Base-by-base conservation (phyloP, 768 basidiomycete genomes). In the Lactarius vividus region DNA sequence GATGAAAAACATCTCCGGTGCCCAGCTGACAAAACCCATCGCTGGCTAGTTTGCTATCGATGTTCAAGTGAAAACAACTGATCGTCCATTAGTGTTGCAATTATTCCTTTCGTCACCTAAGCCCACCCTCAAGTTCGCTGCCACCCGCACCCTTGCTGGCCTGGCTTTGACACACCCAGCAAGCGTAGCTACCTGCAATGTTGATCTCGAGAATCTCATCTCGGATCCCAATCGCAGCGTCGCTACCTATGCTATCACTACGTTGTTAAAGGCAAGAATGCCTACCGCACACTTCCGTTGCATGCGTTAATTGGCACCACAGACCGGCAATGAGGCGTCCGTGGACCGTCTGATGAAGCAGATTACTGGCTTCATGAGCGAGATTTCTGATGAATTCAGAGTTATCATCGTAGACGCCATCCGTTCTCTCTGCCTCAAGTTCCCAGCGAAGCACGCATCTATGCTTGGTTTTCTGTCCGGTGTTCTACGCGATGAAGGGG, bases 381-480 rank as follows among this genome's bases (percentile, higher is more conserved):
- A 99, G 77, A 98, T 99, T 78, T 96, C 94, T 70, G 97, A 99
- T 77, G 97, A 99, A 78, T 99, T 99, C 86, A 98, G 98, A 82
- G 96, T 98, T 75, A 97, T 99, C 79, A 97, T 99, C 57, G 97
- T 99, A 63, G 95, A 98, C 67, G 97, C 97, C 64, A 95, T 99
- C 75, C 92, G 97, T 59, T 94, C 96, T 10, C 87, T 99, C 35
- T 98, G 96, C 79, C 88, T 99, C 80, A 99, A 99, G 77, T 99
- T 99, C 84, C 97, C 97, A 2, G 80, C 89, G 37, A 99, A 99
- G 79, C 95, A 99, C 73, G 90, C 86, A 1, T 91, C 94, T 46
- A 98, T 99, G 96, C 89, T 99, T 64, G 86, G 89, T 5, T 99
- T 99, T 87, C 84, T 99, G 37, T 95, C 94, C 54, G 94, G 96